Base-by-base conservation (phyloP, 192 early-diverging fungal genomes). In the Dispira parvispora region DNA sequence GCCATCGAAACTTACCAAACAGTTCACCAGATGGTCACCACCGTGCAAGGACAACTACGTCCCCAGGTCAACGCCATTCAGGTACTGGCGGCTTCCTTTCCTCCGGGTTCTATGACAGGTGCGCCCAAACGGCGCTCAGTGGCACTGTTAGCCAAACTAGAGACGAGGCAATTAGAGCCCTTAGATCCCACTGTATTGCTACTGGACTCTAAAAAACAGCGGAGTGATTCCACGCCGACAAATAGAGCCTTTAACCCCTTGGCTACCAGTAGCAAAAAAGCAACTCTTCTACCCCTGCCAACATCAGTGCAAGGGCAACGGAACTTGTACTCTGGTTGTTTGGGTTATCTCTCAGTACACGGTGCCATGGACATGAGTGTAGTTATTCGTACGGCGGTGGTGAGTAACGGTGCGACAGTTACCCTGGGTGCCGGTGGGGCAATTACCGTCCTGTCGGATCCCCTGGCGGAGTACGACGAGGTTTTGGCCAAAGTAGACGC, bases 81-180 rank as follows among this genome's bases (percentile, higher is more conserved):
- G 28, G 88, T 85, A 1, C 65, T 95, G 16, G 76, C 74, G 44
- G 76, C 78, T 12, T 87, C 87, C 49, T 98, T 98, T 60, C 94
- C 94, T 23, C 94, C 94, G 0, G 92, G 92, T 0, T 94, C 91
- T 0, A 96, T 98, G 93, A 98, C 96, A 0, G 96, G 96, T 9
- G 96, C 96, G 0, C 96, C 96, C 5, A 98, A 98, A 68, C 68
- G 82, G 11, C 79, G 96, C 45, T 89, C 90, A 0, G 76, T 91
- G 43, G 80, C 87, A 52, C 67, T 96, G 5, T 69, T 98, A 27
- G 84, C 88, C 44, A 63, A 69, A 12, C 78, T 95, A 55, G 92
- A 96, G 61, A 57, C 63, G 8, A 44, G 11, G 14, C 13, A 21
- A 9, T 61, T 43, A 25, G 32, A 1, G 46, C 43, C 64, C 21